Percentiles rank a stretch among this genome's conserved stretches.
phyloP scores from a whole-genome alignment of 2,329 filamentous ascomycete species.

The Cladophialophora yegresii region DNA sequence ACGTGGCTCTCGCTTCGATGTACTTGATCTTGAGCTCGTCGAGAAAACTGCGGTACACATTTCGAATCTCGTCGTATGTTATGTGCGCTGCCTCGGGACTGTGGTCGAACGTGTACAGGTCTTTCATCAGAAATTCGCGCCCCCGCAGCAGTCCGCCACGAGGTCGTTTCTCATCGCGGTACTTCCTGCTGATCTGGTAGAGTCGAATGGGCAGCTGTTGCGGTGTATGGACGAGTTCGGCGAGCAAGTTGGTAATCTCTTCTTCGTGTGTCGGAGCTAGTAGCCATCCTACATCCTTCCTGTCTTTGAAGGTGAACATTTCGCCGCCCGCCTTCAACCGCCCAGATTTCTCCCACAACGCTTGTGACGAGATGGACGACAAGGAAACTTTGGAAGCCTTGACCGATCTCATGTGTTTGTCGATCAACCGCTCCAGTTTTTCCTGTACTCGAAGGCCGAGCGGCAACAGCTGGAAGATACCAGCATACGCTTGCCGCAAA shows the following conservation, averaged over 20 bases:
- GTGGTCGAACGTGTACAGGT: constrained; percentile 91
- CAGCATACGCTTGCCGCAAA: constrained; percentile 78
- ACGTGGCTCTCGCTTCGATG: constrained; percentile 82
- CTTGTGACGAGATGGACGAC: constrained; percentile 81
- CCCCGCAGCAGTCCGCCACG: constrained; percentile 84
- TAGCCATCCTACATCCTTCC: constrained; percentile 72
- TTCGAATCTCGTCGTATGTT: constrained; percentile 75
- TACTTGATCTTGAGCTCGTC: constrained; percentile 80
- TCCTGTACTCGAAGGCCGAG: constrained; percentile 82
- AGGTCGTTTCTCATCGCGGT: constrained; percentile 87
- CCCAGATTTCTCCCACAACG: constrained; percentile 81
- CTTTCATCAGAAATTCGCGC: constrained; percentile 96
- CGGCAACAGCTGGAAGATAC: constrained; percentile 89
- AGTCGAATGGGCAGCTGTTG: constrained; percentile 81
- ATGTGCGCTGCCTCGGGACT: constrained; percentile 67
- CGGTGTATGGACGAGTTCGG: constrained; percentile 73
- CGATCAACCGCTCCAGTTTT: constrained; percentile 82
- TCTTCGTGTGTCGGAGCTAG: constrained; percentile 95
- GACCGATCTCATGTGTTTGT: constrained; percentile 77
- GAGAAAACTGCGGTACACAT: constrained; percentile 75
- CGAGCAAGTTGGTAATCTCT: constrained; percentile 84
- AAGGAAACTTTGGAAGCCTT: constrained; percentile 79
- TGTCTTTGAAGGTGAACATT: constrained; percentile 71
- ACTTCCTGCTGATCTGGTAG: constrained; percentile 94
- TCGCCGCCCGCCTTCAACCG: constrained; percentile 76